A percentile compares a stretch with the other conserved stretches of the same genome.
phyloP scores from a whole-genome alignment of 305 asterid species.

The Petunia hybrid region DNA sequence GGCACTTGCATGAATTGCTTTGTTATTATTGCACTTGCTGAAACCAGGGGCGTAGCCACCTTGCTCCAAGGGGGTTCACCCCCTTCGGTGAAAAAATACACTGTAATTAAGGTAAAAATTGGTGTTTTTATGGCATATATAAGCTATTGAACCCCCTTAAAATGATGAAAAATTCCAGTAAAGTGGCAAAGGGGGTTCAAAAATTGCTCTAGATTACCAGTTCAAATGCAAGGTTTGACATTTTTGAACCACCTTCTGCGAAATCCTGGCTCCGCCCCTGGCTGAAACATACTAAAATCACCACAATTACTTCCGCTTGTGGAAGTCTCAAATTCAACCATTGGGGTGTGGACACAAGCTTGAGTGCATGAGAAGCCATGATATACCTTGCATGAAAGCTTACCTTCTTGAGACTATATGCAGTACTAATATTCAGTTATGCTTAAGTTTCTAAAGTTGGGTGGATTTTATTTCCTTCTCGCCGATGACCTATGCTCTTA shows the following conservation, averaged over 20 bases:
- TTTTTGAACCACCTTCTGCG: no score
- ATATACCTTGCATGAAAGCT: neutral
- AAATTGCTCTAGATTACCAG: no score
- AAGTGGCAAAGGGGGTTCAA: no score
- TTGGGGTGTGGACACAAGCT: neutral
- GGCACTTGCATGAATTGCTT: neutral
- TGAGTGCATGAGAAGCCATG: neutral
- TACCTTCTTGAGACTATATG: neutral
- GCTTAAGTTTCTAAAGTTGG: neutral
- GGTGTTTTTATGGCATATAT: no score
- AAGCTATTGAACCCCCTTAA: no score
- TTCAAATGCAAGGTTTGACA: no score
- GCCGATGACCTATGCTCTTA: neutral
- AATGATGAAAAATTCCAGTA: no score
- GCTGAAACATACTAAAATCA: neutral
- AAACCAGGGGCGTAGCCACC: neutral
- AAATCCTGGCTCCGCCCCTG: no score
- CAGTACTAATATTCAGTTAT: neutral
- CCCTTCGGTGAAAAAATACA: no score
- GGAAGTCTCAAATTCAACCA: neutral
- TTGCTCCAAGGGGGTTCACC: no score
- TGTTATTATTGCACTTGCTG: neutral
- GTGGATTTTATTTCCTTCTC: neutral
- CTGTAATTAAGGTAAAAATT: no score
- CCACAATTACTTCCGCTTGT: neutral